Conservation (phyloP, 2,329 filamentous ascomycete genomes). For the Diaporthe helianthi region DNA sequence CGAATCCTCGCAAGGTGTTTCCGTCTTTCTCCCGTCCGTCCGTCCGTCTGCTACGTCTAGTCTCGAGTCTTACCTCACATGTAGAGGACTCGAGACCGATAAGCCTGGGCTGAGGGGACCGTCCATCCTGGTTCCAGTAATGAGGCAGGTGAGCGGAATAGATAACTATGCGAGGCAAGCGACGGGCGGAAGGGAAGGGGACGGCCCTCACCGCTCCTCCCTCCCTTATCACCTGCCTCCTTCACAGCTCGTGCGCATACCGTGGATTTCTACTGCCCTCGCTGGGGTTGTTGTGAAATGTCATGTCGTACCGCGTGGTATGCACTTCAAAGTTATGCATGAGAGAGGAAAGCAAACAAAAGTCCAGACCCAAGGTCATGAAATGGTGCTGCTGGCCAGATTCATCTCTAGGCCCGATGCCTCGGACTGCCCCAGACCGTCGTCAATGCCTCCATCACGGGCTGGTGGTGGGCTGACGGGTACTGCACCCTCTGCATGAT, state of each 20-base stretch:
- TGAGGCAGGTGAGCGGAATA: background rate
- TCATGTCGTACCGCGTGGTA: slow-evolving; percentile 31
- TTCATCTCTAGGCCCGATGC: background rate
- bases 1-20: slow-evolving; percentile 16
- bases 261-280: background rate
- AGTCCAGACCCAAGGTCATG: background rate
- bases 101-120: background rate
- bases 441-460: background rate
- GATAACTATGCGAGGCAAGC: background rate
- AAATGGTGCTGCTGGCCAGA: background rate
- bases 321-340: slow-evolving; percentile 11
- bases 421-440: slow-evolving; percentile 6
- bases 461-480: background rate
- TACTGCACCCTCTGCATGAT: background rate
- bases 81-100: background rate
- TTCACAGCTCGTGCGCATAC: slow-evolving; percentile 19
- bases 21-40: background rate
- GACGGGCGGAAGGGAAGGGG: slow-evolving; percentile 20
- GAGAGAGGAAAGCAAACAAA: slow-evolving; percentile 24
- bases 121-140: background rate
- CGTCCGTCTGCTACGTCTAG: background rate
- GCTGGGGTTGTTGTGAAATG: slow-evolving; percentile 24
- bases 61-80: slow-evolving; percentile 10
- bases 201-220: slow-evolving; percentile 32
- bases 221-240: background rate